Percentiles rank a stretch among this genome's conserved stretches.
phyloP scores from a whole-genome alignment of 352 stramenopile species.

The Globisporangium mamillatum region DNA sequence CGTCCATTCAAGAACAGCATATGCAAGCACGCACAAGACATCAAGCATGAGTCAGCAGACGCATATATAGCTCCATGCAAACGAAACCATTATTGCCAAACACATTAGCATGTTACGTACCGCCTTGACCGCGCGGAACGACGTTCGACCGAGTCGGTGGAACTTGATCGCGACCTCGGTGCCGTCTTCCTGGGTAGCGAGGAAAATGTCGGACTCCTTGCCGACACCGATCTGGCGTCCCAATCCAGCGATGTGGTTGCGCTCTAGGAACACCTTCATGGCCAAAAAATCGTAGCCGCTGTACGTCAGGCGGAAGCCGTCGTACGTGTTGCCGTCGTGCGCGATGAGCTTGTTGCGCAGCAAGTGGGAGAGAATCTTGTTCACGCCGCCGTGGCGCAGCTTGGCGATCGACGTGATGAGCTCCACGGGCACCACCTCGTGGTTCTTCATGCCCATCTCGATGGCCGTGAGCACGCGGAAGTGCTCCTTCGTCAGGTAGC shows the following conservation, averaged over 20 bases:
- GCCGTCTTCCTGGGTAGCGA: conserved; percentile 91
- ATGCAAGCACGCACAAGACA: conserved; percentile 2
- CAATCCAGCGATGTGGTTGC: conserved; percentile 90
- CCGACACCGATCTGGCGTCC: conserved; percentile 96
- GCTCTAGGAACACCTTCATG: conserved; percentile 93
- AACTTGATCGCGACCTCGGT: conserved; percentile 99
- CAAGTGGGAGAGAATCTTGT: conserved; percentile 97
- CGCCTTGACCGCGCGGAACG: conserved; percentile 95
- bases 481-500: conserved; percentile 94
- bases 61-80: neutral
- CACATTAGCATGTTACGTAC: conserved; percentile 24
- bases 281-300: conserved; percentile 99
- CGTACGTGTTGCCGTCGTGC: conserved; percentile 96
- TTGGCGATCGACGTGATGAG: conserved; percentile 97
- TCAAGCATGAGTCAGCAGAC: neutral
- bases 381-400: conserved; percentile 95
- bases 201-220: conserved; percentile 99
- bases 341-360: conserved; percentile 98
- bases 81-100: neutral
- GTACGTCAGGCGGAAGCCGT: conserved; percentile 98
- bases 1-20: neutral
- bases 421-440: conserved; percentile 96
- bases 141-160: conserved; percentile 98
- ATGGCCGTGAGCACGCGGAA: conserved; percentile 98
- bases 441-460: conserved; percentile 99